Conservation (phyloP, 192 early-diverging fungal species). For the Coemansia sp. region DNA sequence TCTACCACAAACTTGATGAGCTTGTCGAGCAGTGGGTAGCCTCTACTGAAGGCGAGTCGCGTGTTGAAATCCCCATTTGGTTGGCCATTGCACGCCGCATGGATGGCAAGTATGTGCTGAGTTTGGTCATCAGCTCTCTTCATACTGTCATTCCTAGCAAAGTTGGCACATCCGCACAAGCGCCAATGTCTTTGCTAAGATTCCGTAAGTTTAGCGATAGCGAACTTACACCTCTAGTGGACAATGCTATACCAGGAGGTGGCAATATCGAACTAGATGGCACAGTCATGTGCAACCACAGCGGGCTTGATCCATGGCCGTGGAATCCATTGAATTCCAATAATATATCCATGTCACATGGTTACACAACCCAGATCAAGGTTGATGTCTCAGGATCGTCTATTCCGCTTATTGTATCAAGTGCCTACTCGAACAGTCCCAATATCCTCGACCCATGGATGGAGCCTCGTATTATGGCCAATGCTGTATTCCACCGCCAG, state of each 20-base stretch:
- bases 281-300: slow-evolving; percentile 9
- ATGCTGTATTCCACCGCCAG: slow-evolving; percentile 15
- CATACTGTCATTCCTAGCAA: slow-evolving; percentile 7
- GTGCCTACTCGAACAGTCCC: slow-evolving; percentile 5
- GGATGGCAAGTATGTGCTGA: slow-evolving; percentile 30
- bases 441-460: slow-evolving; percentile 24
- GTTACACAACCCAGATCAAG: slow-evolving; percentile 11
- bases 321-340: slow-evolving; percentile 7
- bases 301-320: slow-evolving; percentile 39
- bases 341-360: background rate
- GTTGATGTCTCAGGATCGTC: slow-evolving; percentile 3
- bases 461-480: slow-evolving; percentile 30
- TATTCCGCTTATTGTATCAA: slow-evolving; percentile 16
- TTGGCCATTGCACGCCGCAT: slow-evolving; percentile 14
- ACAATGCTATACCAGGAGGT: slow-evolving; percentile 12
- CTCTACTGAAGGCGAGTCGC: slow-evolving; percentile 27
- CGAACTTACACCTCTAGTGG: background rate
- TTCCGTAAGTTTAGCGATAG: slow-evolving; percentile 20
- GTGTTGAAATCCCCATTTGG: slow-evolving; percentile 36
- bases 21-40: slow-evolving; percentile 27
- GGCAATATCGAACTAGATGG: slow-evolving; percentile 2
- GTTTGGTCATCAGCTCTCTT: slow-evolving; percentile 21
- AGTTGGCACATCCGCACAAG: background rate
- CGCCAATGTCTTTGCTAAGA: background rate
- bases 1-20: slow-evolving; percentile 5